phyloP scores from a whole-genome alignment of 129 eudicot species.

The Flaveria ramosissima region DNA sequence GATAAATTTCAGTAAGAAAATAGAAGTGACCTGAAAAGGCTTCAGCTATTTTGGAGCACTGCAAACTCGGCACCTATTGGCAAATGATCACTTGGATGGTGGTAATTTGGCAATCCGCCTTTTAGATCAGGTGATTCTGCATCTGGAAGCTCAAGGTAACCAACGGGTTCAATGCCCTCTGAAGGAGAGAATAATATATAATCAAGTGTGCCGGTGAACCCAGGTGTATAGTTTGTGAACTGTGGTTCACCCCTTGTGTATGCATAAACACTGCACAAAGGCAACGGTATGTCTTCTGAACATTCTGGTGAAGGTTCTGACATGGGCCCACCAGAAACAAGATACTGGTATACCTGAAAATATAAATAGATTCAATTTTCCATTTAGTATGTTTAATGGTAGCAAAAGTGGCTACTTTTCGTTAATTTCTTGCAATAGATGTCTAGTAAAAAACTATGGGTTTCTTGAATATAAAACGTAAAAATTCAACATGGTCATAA shows the following conservation, averaged over 20 bases:
- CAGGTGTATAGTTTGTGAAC: slow-evolving; percentile 93
- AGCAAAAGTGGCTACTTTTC: slow-evolving; percentile 9
- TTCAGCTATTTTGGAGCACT: slow-evolving; percentile 34
- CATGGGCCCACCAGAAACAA: slow-evolving; percentile 56
- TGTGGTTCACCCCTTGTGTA: slow-evolving; percentile 75
- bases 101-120: slow-evolving; percentile 84
- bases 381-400: slow-evolving; percentile 9
- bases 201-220: slow-evolving; percentile 88
- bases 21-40: slow-evolving; percentile 10
- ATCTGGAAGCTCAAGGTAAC: slow-evolving; percentile 78
- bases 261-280: slow-evolving; percentile 73
- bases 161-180: slow-evolving; percentile 53
- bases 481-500: not conserved
- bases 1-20: slow-evolving; percentile 8
- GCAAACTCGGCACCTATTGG: slow-evolving; percentile 92
- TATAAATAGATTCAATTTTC: not conserved
- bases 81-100: slow-evolving; percentile 95
- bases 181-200: slow-evolving; percentile 69
- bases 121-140: slow-evolving; percentile 57
- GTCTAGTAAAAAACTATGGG: no score
- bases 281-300: slow-evolving; percentile 61
- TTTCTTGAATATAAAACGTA: slow-evolving; percentile 11
- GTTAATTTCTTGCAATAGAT: no score
- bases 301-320: slow-evolving; percentile 39
- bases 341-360: slow-evolving; percentile 76